Conservation (phyloP, 768 basidiomycete species). For the Mrakia blollopis region DNA sequence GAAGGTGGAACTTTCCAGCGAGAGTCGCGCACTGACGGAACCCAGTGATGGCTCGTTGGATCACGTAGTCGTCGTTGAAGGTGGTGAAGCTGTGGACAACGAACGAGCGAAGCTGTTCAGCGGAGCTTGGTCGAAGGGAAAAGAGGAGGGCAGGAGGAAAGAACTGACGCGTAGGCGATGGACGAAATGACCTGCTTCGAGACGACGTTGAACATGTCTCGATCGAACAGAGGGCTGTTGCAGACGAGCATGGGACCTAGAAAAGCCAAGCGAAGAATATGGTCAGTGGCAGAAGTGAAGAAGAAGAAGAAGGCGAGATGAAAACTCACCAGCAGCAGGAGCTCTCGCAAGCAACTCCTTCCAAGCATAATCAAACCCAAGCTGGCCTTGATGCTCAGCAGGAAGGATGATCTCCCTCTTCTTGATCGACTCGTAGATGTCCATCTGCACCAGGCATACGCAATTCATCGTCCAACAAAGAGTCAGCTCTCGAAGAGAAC, state of each 20-base stretch:
- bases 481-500: not conserved
- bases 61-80: slow-evolving; percentile 93
- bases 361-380: slow-evolving; percentile 99
- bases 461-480: not conserved
- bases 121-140: not conserved
- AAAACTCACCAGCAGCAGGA: slow-evolving; percentile 62
- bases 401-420: slow-evolving; percentile 95
- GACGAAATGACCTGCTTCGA: slow-evolving; percentile 94
- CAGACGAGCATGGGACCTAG: slow-evolving; percentile 68
- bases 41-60: slow-evolving; percentile 90
- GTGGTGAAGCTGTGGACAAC: slow-evolving; percentile 59
- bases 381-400: slow-evolving; percentile 90
- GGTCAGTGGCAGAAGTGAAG: not conserved
- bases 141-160: not conserved
- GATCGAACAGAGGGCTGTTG: slow-evolving; percentile 74
- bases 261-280: slow-evolving; percentile 1
- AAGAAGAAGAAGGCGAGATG: not conserved
- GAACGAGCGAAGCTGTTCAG: not conserved
- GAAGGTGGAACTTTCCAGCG: slow-evolving; percentile 79
- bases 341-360: slow-evolving; percentile 84
- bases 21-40: slow-evolving; percentile 93
- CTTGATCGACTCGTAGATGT: slow-evolving; percentile 88
- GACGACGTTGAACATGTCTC: slow-evolving; percentile 85
- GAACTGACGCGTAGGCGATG: slow-evolving; percentile 66
- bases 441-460: slow-evolving; percentile 64